phyloP scores from a whole-genome alignment of 176 grass and related monocot genomes.

The Phoenix roebelenii region DNA sequence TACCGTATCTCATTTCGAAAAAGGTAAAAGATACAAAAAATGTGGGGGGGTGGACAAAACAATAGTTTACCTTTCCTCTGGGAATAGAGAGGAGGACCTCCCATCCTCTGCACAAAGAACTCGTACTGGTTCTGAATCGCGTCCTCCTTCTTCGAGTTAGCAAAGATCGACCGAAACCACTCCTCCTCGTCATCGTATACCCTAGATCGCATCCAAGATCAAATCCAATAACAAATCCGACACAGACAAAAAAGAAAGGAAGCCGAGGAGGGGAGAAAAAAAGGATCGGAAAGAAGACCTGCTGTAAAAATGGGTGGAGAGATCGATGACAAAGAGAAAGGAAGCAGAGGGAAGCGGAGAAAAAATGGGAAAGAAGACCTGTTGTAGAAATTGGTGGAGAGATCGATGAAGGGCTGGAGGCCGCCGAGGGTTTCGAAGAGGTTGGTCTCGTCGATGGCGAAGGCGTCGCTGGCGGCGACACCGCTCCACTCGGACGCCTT shows the following conservation, averaged over 20 bases:
- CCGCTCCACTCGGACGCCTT: conserved; percentile 97
- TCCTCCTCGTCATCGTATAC: conserved; percentile 83
- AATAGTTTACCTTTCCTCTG: conserved; percentile 58
- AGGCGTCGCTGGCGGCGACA: conserved; percentile 61
- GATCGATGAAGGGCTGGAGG: conserved; percentile 72
- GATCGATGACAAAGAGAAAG: conserved; percentile 35
- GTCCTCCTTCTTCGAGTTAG: conserved; percentile 78
- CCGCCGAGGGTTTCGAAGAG: conserved; percentile 75
- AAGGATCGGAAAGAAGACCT: conserved; percentile 25
- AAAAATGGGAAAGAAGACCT: conserved; percentile 26
- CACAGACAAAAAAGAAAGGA: background rate
- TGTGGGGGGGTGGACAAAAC: too few species aligned
- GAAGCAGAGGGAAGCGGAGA: background rate
- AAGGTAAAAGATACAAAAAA: background rate
- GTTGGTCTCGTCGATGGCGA: conserved; percentile 80
- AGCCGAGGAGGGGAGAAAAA: background rate
- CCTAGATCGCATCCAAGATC: conserved; percentile 13
- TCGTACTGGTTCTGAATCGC: conserved; percentile 96
- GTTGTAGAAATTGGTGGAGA: conserved; percentile 96
- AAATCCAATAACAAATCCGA: background rate
- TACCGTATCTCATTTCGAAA: too few species aligned
- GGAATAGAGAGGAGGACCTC: conserved; percentile 75
- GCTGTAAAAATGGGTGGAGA: conserved; percentile 95
- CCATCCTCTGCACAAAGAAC: conserved; percentile 94
- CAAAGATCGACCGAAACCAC: conserved; percentile 89